Percentiles rank a stretch among this genome's conserved stretches.
These are phyloP conservation scores for Coriaria nepalensis DNA, from an alignment of 306 rosid genomes.

Conservation along the genomic window DNA sequence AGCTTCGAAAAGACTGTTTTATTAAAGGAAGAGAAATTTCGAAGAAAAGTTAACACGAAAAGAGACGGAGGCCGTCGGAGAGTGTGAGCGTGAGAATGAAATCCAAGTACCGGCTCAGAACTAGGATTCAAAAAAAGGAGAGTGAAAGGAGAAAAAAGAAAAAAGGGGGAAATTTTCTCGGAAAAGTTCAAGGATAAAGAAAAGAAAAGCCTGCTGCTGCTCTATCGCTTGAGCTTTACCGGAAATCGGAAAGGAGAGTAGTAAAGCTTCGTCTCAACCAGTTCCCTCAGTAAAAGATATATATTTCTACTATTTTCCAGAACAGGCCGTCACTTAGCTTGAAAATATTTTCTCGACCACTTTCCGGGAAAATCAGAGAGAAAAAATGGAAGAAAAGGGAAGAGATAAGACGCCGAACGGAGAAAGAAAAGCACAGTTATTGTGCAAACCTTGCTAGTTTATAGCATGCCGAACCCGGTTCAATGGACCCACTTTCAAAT, in stretches of 20 bases:
- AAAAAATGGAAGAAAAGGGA: neutral
- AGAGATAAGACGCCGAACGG: constrained; percentile 7
- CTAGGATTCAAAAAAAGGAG: neutral
- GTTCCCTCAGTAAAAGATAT: no score
- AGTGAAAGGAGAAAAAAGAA: constrained; percentile 10
- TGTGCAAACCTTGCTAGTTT: constrained; percentile 26
- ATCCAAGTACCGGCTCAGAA: constrained; percentile 4
- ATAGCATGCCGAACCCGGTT: constrained; percentile 43
- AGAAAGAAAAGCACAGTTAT: constrained; percentile 10
- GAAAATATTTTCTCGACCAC: neutral
- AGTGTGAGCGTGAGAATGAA: constrained; percentile 26
- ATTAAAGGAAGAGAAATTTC: constrained; percentile 46
- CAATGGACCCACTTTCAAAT: constrained; percentile 10
- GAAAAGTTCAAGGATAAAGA: constrained; percentile 22
- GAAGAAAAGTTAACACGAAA: constrained; percentile 26
- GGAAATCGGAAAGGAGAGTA: neutral
- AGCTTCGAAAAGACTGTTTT: constrained; percentile 15
- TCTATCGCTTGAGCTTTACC: constrained; percentile 10
- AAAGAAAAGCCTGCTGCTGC: constrained; percentile 11
- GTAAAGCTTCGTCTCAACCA: no score
- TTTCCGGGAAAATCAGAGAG: neutral
- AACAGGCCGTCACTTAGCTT: no score
- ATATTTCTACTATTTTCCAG: no score
- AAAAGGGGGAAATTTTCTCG: constrained; percentile 26
- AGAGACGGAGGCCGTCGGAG: constrained; percentile 3